Evolutionary conservation across 2,329 filamentous ascomycete species (phyloP), one percentile per base, ranked within the genome.

Genomic region (Fonsecaea pugnacius): DNA sequence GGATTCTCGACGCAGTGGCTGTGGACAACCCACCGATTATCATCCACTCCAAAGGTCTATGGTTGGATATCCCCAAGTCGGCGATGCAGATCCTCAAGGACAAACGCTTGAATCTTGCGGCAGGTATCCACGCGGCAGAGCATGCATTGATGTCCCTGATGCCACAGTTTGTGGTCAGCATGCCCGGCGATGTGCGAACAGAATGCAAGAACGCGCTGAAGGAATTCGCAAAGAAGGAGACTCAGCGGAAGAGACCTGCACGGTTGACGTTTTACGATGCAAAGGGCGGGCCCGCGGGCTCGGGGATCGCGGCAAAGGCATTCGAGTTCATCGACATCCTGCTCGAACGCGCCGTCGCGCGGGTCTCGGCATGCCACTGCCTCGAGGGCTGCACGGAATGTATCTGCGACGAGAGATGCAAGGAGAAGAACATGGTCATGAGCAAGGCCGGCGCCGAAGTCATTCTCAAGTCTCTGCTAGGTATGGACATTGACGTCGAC

Each of bases 1-100:
- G 91, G 1, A 91, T 98, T 63, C 85, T 98, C 14, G 95, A 99
- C 75, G 94, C 94, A 2, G 89, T 98, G 0, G 87, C 94, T 65
- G 92, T 98, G 24, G 91, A 97, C 75, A 96, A 96, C 70, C 93
- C 94, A 2, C 92, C 95, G 0, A 91, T 98, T 58, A 86, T 95
- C 56, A 86, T 92, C 3, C 85, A 89, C 73, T 91, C 87, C 72
- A 96, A 95, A 75, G 95, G 93, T 43, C 91, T 97, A 87, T 99
- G 95, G 95, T 85, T 98, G 14, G 94, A 98, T 74, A 87, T 99
- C 2, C 94, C 95, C 0, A 88, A 88, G 66, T 77, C 76, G 0
- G 92, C 92, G 0, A 84, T 98, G 5, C 87, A 92, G 14, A 92
- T 97, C 48, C 83, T 99, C 1, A 84, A 88, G 46, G 84, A 84